Conservation (phyloP, 176 grass and related monocot species). For the Triticum urartu region DNA sequence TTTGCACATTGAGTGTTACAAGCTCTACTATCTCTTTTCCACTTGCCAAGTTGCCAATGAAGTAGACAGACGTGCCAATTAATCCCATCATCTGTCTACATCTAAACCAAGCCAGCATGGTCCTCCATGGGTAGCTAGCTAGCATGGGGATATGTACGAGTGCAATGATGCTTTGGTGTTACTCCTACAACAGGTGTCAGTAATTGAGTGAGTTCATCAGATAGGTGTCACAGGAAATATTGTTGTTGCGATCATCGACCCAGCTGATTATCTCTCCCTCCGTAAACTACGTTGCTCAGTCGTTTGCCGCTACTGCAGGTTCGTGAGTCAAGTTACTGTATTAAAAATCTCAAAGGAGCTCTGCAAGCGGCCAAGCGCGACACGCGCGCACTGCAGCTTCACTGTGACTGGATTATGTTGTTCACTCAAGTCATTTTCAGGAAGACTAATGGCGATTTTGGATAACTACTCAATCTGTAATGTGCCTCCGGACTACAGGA, state of each 20-base stretch:
- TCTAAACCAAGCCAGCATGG: background rate
- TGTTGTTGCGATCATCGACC: background rate
- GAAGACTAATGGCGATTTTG: background rate
- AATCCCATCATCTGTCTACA: background rate
- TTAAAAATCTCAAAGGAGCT: background rate
- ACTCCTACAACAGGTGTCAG: background rate
- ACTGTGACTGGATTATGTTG: background rate
- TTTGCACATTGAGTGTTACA: background rate
- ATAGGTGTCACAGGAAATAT: background rate
- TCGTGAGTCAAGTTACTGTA: no score
- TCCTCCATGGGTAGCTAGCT: background rate
- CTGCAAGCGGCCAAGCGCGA: background rate
- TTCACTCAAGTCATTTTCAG: conserved; percentile 13
- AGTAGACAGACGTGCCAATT: conserved; percentile 3
- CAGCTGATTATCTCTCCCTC: background rate
- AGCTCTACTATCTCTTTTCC: background rate
- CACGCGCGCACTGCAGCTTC: background rate
- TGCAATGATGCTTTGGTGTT: background rate
- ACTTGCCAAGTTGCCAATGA: background rate
- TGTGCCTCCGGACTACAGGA: background rate
- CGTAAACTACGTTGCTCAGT: background rate
- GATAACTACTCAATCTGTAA: background rate
- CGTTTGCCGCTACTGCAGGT: background rate
- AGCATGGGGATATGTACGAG: background rate
- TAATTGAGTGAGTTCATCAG: no score